phyloP scores from a whole-genome alignment of 345 rosid genomes.

The Durio zibethinus region DNA sequence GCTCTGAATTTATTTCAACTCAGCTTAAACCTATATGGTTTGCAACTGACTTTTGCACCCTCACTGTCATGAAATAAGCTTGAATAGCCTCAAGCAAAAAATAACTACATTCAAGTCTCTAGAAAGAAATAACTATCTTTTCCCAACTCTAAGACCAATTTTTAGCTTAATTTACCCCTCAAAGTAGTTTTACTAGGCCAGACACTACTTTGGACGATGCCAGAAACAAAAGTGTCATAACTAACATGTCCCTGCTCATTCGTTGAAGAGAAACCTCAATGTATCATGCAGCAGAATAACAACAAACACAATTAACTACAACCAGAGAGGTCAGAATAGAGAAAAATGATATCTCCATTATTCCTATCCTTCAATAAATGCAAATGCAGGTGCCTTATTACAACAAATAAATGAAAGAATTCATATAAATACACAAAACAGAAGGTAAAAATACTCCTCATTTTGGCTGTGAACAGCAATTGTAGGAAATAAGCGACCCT shows the following conservation, averaged over 20 bases:
- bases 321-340: background rate
- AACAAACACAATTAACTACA: background rate
- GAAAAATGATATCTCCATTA: background rate
- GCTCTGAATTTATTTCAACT: background rate
- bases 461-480: constrained; percentile 92
- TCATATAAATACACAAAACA: constrained; percentile 2
- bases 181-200: background rate
- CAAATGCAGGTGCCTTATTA: background rate
- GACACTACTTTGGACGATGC: background rate
- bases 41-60: background rate
- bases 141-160: background rate
- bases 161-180: background rate
- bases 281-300: background rate
- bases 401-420: background rate
- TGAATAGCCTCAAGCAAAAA: background rate
- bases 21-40: background rate
- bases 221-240: background rate
- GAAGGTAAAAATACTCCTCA: constrained; percentile 73
- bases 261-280: background rate
- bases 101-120: background rate
- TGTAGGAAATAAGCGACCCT: constrained; percentile 78
- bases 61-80: background rate
- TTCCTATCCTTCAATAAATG: background rate
- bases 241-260: background rate
- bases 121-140: background rate